Evolutionary conservation across 2,329 filamentous ascomycete species (phyloP).

Genomic region (Emericellopsis atlantica): DNA sequence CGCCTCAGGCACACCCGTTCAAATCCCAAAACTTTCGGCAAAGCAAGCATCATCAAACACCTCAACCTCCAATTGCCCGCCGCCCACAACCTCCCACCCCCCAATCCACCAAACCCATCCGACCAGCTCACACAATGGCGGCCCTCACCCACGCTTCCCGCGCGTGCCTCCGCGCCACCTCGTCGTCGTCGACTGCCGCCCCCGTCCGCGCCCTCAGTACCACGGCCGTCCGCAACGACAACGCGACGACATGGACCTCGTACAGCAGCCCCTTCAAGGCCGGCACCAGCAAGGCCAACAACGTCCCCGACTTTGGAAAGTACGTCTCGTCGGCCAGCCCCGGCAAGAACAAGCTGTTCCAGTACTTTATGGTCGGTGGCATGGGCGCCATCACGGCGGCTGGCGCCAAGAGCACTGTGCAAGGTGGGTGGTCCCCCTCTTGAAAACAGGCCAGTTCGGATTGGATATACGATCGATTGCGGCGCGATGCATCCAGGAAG

Average conservation of each 20-base stretch:
- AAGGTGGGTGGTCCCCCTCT: slow-evolving; percentile 55
- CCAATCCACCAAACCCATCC: slow-evolving; percentile 7
- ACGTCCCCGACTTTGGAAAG: slow-evolving; percentile 81
- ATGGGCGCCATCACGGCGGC: slow-evolving; percentile 87
- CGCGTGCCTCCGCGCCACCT: slow-evolving; percentile 50
- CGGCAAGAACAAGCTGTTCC: slow-evolving; percentile 73
- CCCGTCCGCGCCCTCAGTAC: slow-evolving; percentile 47
- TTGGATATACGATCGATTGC: not conserved
- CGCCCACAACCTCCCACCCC: slow-evolving; percentile 8
- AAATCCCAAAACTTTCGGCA: slow-evolving; percentile 27
- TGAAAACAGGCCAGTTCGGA: not conserved
- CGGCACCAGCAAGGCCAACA: slow-evolving; percentile 42
- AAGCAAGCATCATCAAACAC: slow-evolving; percentile 30
- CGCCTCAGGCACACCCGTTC: slow-evolving; percentile 29
- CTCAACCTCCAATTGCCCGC: slow-evolving; percentile 20
- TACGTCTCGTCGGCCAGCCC: slow-evolving; percentile 63
- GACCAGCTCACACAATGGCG: slow-evolving; percentile 37
- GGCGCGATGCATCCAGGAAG: not conserved
- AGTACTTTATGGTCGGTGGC: slow-evolving; percentile 97
- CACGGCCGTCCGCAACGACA: slow-evolving; percentile 30
- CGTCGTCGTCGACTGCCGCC: slow-evolving; percentile 26
- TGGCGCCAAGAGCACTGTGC: slow-evolving; percentile 93
- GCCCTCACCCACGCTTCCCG: slow-evolving; percentile 57
- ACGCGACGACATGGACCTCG: slow-evolving; percentile 31
- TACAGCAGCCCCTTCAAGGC: slow-evolving; percentile 56